Percentiles rank a stretch among this genome's conserved stretches.
These are phyloP conservation scores for Xylaria curta DNA, from an alignment of 495 filamentous ascomycete genomes.

Conservation along the genomic window DNA sequence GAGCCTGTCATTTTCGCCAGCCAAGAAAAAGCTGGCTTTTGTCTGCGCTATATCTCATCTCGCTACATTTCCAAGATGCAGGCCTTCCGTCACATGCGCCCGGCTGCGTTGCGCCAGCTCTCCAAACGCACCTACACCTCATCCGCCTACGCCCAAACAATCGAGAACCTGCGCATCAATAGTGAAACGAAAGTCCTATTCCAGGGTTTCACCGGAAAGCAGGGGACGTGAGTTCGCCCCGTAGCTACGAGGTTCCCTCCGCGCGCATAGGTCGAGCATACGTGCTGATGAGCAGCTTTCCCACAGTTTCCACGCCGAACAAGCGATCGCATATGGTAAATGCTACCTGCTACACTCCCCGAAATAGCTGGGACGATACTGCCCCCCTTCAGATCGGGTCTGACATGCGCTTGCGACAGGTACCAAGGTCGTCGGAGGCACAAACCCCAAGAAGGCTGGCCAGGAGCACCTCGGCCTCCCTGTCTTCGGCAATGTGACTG, in stretches of 20 bases:
- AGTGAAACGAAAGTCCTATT: slow-evolving; percentile 90
- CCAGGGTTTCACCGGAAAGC: slow-evolving; percentile 98
- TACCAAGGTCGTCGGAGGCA: slow-evolving; percentile 96
- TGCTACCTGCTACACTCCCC: slow-evolving; percentile 14
- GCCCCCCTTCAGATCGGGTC: slow-evolving; percentile 15
- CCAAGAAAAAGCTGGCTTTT: background rate
- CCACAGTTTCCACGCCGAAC: slow-evolving; percentile 90
- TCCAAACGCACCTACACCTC: slow-evolving; percentile 73
- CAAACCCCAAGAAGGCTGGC: slow-evolving; percentile 98
- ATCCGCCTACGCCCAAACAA: slow-evolving; percentile 76
- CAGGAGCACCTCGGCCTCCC: slow-evolving; percentile 85
- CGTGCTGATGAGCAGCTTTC: slow-evolving; percentile 24
- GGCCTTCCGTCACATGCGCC: slow-evolving; percentile 55
- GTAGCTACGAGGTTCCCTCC: background rate
- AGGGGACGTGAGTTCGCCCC: slow-evolving; percentile 84
- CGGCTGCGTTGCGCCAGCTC: slow-evolving; percentile 51
- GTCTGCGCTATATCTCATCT: slow-evolving; percentile 29
- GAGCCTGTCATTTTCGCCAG: background rate
- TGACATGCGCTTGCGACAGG: slow-evolving; percentile 62
- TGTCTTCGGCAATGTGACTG: slow-evolving; percentile 87
- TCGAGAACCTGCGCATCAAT: slow-evolving; percentile 91
- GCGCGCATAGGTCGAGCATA: background rate
- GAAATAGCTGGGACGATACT: background rate
- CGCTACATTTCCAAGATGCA: slow-evolving; percentile 44
- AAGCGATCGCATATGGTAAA: slow-evolving; percentile 97